Conservation (phyloP, 1,284 basidiomycete genomes). For the Anthracocystis panici-leucophaei region DNA sequence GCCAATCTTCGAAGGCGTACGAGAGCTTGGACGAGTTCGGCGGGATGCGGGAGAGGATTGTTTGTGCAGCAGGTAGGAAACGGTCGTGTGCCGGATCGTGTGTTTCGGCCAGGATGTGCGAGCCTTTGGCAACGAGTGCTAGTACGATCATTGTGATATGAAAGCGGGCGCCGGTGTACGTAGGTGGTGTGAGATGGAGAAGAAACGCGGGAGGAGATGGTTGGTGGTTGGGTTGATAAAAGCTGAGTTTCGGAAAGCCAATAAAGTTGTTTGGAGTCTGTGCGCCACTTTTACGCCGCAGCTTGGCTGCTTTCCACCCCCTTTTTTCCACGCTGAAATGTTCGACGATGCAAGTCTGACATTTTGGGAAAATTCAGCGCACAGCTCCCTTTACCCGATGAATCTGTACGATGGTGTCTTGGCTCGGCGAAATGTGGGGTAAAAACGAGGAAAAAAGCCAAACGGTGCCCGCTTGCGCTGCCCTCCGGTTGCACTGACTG, state of each 20-base stretch:
- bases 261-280: too few species aligned
- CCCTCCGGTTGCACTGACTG: not conserved
- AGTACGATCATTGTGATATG: conserved; percentile 59
- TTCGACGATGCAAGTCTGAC: too few species aligned
- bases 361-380: too few species aligned
- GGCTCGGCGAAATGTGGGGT: conserved; percentile 13
- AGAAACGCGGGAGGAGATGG: not conserved
- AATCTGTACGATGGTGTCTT: too few species aligned
- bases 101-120: conserved; percentile 56
- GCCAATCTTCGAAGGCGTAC: conserved; percentile 78
- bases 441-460: not conserved
- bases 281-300: too few species aligned
- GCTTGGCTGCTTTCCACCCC: too few species aligned
- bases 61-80: conserved; percentile 78
- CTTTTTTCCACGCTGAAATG: too few species aligned
- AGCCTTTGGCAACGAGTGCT: conserved; percentile 60
- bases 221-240: not conserved
- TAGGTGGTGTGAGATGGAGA: too few species aligned
- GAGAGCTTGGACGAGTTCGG: conserved; percentile 93
- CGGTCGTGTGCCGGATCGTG: conserved; percentile 59
- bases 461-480: too few species aligned
- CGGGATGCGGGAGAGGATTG: conserved; percentile 93
- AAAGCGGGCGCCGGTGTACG: not conserved
- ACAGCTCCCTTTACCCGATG: too few species aligned
- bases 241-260: too few species aligned